A percentile compares a stretch with the other conserved stretches of the same genome.
These are phyloP conservation scores for Acacia confusa DNA, from an alignment of 306 rosid genomes.

Conservation along the genomic window DNA sequence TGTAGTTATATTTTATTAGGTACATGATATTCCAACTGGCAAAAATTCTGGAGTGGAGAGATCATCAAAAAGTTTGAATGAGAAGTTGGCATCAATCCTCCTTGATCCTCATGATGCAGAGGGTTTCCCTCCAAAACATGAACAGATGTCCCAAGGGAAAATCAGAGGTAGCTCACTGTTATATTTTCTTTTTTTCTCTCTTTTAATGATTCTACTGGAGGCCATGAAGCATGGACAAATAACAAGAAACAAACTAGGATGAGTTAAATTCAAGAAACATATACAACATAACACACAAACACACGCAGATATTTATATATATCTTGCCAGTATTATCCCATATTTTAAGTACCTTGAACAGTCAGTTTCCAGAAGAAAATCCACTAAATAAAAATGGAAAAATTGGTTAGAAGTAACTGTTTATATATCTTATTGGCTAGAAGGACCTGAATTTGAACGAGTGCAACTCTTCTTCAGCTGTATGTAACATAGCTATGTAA, in stretches of 20 bases:
- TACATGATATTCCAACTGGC: slow-evolving; percentile 31
- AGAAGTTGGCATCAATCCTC: slow-evolving; percentile 74
- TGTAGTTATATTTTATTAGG: slow-evolving; percentile 38
- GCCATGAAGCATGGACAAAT: not conserved
- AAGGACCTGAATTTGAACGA: no score
- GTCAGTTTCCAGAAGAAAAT: not conserved
- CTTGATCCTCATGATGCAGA: slow-evolving; percentile 50
- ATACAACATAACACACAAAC: not conserved
- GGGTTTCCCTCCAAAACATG: slow-evolving; percentile 21
- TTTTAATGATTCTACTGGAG: not conserved
- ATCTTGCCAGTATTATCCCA: not conserved
- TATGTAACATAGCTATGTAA: no score
- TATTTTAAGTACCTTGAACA: not conserved
- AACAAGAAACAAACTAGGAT: not conserved
- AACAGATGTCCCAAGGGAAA: slow-evolving; percentile 36
- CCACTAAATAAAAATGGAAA: not conserved
- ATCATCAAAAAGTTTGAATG: slow-evolving; percentile 52
- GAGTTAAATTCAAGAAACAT: not conserved
- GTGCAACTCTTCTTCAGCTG: no score
- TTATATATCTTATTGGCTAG: no score
- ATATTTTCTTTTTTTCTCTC: no score
- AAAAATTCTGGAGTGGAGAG: slow-evolving; percentile 43
- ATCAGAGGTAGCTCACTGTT: slow-evolving; percentile 42
- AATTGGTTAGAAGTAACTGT: no score
- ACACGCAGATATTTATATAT: not conserved